These are phyloP conservation scores for Carex parvula DNA, from an alignment of 176 grass and related monocot species.

Conservation along the genomic window DNA sequence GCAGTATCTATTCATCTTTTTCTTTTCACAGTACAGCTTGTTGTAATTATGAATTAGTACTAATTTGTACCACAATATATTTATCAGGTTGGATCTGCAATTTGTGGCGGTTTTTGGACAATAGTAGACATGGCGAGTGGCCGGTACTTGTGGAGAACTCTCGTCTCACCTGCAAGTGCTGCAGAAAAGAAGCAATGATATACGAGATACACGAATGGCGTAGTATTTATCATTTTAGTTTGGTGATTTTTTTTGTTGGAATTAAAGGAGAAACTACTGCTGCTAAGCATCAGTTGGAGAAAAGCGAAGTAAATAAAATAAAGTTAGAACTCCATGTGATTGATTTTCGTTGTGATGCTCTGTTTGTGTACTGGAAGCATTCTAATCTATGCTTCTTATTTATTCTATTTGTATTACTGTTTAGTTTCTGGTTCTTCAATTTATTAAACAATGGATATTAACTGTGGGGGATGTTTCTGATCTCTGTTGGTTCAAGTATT, in stretches of 20 bases:
- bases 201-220: conserved; percentile 4
- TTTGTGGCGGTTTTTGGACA: conserved; percentile 72
- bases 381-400: background rate
- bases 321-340: conserved; percentile 1
- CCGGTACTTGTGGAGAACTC: conserved; percentile 74
- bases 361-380: background rate
- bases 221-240: background rate
- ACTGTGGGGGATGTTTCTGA: background rate
- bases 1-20: background rate
- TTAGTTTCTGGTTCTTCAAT: background rate
- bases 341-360: conserved; percentile 9
- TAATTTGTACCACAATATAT: background rate
- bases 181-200: conserved; percentile 42
- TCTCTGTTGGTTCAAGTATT: background rate
- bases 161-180: conserved; percentile 42
- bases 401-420: background rate
- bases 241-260: background rate
- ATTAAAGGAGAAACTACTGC: conserved; percentile 1
- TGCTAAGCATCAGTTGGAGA: background rate
- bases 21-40: background rate
- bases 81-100: conserved; percentile 57
- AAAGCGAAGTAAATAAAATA: conserved; percentile 23
- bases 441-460: background rate
- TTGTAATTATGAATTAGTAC: background rate
- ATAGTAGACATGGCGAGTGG: conserved; percentile 94